Evolutionary conservation across 2,329 filamentous ascomycete genomes (phyloP), one percentile per base, ranked within the genome.

Genomic region (Septoria linicola): DNA sequence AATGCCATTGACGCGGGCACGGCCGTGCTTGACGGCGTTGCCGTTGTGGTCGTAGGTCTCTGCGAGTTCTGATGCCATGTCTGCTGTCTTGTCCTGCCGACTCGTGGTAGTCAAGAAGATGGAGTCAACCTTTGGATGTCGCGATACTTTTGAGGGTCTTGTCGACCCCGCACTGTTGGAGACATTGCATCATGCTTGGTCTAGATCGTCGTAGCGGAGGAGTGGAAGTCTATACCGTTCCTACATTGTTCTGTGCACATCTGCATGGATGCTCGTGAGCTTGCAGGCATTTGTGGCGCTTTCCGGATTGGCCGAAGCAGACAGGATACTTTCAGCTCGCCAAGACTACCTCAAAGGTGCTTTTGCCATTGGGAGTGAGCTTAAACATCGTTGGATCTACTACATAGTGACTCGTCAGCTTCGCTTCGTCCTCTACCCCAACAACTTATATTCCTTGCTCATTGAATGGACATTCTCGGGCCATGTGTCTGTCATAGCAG

Each of bases 1-100:
- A 31, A 67, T 67, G 49, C 65, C 65, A 51, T 67, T 66, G 49
- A 67, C 60, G 35, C 65, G 57, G 16, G 59, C 57, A 8, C 65
- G 63, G 30, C 63, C 63, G 36, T 66, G 65, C 20, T 56, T 60
- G 35, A 66, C 65, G 5, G 64, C 42, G 2, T 56, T 39, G 44
- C 59, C 59, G 27, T 40, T 37, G 52, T 67, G 63, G 51, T 67
- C 65, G 60, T 63, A 66, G 14, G 63, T 64, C 32, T 67, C 63
- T 53, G 63, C 59, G 20, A 58, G 46, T 43, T 54, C 57, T 7
- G 49, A 47, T 13, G 50, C 43, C 51, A 55, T 58, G 7, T 6
- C 14, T 32, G 4, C n/a, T 16, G 14, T 13, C n/a, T 14, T 34
- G 4, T 4, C 13, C n/a, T 14, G n/a, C 4, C 36, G 3, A 1